Percentiles rank a stretch among this genome's conserved stretches.
Evolutionary conservation across 2,329 filamentous ascomycete species (phyloP).

Genomic region (Calonectria pteridis): DNA sequence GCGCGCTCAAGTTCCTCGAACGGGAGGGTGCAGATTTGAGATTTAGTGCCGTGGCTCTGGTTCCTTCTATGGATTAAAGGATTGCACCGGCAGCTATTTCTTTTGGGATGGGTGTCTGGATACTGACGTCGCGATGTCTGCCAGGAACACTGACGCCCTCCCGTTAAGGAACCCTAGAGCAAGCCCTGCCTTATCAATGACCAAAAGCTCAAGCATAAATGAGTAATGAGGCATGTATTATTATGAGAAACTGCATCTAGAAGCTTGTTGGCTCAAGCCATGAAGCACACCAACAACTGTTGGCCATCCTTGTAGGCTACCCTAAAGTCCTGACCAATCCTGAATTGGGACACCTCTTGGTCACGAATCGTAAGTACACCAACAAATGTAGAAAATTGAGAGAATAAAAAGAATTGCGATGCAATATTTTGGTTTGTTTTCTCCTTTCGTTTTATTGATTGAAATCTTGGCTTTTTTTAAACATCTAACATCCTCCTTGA

Average conservation of each 20-base stretch:
- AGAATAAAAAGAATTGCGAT: background rate
- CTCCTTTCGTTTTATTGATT: background rate
- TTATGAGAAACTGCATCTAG: background rate
- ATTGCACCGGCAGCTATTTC: background rate
- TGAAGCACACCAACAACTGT: no score
- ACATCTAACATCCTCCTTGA: no score
- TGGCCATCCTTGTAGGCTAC: background rate
- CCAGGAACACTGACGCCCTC: background rate
- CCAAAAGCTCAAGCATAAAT: background rate
- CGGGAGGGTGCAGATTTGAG: slow-evolving; percentile 67
- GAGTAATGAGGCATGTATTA: slow-evolving; percentile 4
- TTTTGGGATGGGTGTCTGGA: background rate
- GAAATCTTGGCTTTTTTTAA: no score
- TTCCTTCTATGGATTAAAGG: slow-evolving; percentile 61
- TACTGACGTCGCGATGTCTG: background rate
- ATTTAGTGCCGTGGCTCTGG: slow-evolving; percentile 70
- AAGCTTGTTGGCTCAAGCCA: background rate
- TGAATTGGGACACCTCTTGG: background rate
- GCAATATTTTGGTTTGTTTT: background rate
- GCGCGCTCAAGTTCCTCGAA: slow-evolving; percentile 70
- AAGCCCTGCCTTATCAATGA: background rate
- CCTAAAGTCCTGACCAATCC: background rate
- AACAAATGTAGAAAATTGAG: background rate
- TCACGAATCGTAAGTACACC: background rate
- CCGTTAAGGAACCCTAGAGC: background rate